Evolutionary conservation across 768 basidiomycete species (phyloP), one percentile per base, ranked within the genome.

Genomic region (Trametes cubensis): DNA sequence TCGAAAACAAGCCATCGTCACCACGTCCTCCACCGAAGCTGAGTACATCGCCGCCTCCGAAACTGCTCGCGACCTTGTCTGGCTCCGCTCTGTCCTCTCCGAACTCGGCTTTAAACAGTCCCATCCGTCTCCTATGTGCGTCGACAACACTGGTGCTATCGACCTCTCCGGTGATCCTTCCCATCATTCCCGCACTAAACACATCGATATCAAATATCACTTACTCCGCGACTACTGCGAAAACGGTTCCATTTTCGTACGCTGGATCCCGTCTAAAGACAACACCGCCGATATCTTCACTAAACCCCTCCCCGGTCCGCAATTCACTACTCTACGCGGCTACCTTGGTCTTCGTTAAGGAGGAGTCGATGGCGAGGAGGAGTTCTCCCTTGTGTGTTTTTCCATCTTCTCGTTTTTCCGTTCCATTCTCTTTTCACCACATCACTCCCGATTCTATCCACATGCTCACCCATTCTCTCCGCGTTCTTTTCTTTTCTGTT

Each of bases 21-120:
- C 72, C 13, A 62, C 70, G 1, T 76, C 75, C 3, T 72, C 71
- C 3, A 66, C 67, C 11, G 78, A 82, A 66, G 77, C 80, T 1
- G 80, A 83, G 66, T 81, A 82, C 65, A 76, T 80, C 45, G 78
- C 80, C 4, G 66, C 72, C 0, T 66, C 70, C 17, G 68, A 78
- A 34, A 69, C 76, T 1, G 54, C 60, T 15, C 49, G 64, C 23
- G 66, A 76, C 54, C 66, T 63, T 0, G n/a, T 76, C 3, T 77
- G 73, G 73, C 55, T 75, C 0, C 52, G 68, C 0, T 6, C 45
- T 3, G 48, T 74, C 1, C 44, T 72, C 5, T 2, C 18, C 4
- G 72, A 63, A 20, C 59, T 78, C 21, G 66, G 65, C 3, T 64
- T 52, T 25, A 11, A 54, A 21, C 50, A 34, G 53, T 10, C 46